phyloP scores from a whole-genome alignment of 257 asterid species.

The Thymus quinquecostatus region DNA sequence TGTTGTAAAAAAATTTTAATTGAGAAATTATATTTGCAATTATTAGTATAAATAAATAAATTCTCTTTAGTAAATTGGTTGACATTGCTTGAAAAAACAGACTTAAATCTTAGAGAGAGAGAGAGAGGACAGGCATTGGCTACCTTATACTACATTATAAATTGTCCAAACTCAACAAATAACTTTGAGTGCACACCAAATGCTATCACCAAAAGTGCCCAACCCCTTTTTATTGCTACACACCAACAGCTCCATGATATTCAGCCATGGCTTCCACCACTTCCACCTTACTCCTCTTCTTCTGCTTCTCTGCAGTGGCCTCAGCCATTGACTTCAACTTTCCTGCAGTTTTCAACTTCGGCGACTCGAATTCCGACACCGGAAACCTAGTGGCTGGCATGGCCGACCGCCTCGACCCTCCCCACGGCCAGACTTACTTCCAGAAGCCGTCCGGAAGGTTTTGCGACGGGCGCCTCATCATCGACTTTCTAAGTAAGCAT shows the following conservation, averaged over 20 bases:
- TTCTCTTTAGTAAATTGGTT: too few relatives aligned
- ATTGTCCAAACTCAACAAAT: conserved; percentile 33
- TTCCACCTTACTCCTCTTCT: conserved; percentile 38
- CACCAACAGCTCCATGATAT: conserved; percentile 26
- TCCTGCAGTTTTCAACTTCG: conserved; percentile 97
- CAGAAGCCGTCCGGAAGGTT: conserved; percentile 87
- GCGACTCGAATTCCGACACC: conserved; percentile 96
- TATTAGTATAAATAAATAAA: background rate
- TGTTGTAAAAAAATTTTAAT: too few relatives aligned
- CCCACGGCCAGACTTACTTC: conserved; percentile 84
- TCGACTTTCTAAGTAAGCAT: conserved; percentile 69
- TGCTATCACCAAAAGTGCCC: conserved; percentile 22
- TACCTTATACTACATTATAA: conserved; percentile 30
- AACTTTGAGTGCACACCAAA: conserved; percentile 57
- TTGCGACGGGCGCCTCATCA: conserved; percentile 82
- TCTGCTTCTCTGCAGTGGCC: conserved; percentile 41
- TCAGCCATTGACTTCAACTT: conserved; percentile 70
- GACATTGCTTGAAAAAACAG: conserved; percentile 30
- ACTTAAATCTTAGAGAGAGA: background rate
- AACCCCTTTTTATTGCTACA: conserved; percentile 25
- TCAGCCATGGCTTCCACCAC: conserved; percentile 51
- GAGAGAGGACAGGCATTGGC: conserved; percentile 14
- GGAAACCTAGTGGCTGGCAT: conserved; percentile 77
- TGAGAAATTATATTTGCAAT: background rate
- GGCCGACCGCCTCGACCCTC: conserved; percentile 66